Conservation (phyloP, 371 early-diverging fungal species). For the Rhizomucor miehei region DNA sequence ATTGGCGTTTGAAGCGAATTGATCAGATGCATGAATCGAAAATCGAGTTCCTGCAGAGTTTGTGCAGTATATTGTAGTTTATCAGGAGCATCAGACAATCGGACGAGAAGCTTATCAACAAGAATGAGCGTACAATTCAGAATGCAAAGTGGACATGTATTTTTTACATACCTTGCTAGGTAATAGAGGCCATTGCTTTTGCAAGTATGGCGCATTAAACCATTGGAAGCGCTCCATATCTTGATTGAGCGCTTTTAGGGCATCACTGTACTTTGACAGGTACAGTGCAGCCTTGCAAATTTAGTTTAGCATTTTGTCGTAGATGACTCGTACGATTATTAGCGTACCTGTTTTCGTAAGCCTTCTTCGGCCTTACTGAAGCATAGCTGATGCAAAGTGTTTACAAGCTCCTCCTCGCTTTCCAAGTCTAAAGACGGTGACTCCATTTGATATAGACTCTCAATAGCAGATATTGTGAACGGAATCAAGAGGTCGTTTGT, state of each 20-base stretch:
- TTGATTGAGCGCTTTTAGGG: background rate
- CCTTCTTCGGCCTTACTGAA: too few relatives aligned
- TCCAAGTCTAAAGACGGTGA: too few relatives aligned
- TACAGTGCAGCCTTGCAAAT: background rate
- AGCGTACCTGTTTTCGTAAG: too few relatives aligned
- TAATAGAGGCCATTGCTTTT: constrained; percentile 11
- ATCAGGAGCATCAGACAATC: constrained; percentile 7
- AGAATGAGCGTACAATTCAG: background rate
- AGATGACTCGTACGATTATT: too few relatives aligned
- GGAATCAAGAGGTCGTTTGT: too few relatives aligned
- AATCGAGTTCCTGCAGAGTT: constrained; percentile 6
- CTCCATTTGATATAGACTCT: too few relatives aligned
- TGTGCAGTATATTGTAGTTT: constrained; percentile 3
- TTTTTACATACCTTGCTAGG: constrained; percentile 8
- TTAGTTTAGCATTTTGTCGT: background rate
- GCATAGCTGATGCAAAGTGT: too few relatives aligned
- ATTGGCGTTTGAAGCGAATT: background rate
- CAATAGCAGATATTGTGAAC: too few relatives aligned
- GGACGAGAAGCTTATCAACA: constrained; percentile 1
- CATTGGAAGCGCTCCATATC: constrained; percentile 21
- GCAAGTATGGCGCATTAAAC: constrained; percentile 21
- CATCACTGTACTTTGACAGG: background rate
- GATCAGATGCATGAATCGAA: background rate
- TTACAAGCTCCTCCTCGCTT: too few relatives aligned
- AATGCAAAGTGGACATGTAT: background rate